Percentiles rank a stretch among this genome's conserved stretches.
Conservation (phyloP, 2,329 filamentous ascomycete species). For the Talaromyces funiculosus region DNA sequence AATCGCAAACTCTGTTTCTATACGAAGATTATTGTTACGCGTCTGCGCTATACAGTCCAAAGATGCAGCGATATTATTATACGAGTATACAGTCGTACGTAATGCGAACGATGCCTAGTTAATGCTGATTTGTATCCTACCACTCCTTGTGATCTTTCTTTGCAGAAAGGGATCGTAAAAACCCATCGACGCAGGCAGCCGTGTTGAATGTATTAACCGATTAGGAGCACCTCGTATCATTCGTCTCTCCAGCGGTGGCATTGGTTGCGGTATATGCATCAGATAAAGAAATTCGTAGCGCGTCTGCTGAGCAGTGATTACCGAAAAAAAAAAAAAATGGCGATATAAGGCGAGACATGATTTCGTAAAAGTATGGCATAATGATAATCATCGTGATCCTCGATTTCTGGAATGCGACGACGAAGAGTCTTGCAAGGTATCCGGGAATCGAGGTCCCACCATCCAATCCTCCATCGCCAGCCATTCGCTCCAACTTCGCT, state of each 20-base stretch:
- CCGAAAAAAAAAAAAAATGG: not conserved
- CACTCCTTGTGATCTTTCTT: not conserved
- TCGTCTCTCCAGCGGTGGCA: slow-evolving; percentile 1
- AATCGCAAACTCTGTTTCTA: not conserved
- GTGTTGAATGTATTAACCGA: not conserved
- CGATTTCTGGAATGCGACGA: slow-evolving; percentile 31
- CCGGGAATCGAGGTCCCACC: slow-evolving; percentile 74
- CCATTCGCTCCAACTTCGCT: slow-evolving; percentile 89
- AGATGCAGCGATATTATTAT: not conserved
- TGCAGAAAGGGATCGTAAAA: not conserved
- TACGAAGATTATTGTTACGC: not conserved
- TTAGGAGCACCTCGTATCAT: not conserved
- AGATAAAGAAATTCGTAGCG: slow-evolving; percentile 3
- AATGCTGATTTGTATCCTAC: not conserved
- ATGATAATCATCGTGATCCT: slow-evolving; percentile 24
- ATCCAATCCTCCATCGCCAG: slow-evolving; percentile 98
- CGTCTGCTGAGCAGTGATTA: not conserved
- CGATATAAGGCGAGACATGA: not conserved
- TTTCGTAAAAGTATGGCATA: not conserved
- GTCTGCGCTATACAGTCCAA: not conserved
- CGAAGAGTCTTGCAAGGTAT: slow-evolving; percentile 34
- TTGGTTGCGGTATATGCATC: not conserved
- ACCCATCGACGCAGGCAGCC: not conserved
- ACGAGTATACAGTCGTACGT: not conserved
- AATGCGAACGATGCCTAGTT: not conserved